phyloP scores from a whole-genome alignment of 139 green algal species.

The Chlorella sorokiniana region DNA sequence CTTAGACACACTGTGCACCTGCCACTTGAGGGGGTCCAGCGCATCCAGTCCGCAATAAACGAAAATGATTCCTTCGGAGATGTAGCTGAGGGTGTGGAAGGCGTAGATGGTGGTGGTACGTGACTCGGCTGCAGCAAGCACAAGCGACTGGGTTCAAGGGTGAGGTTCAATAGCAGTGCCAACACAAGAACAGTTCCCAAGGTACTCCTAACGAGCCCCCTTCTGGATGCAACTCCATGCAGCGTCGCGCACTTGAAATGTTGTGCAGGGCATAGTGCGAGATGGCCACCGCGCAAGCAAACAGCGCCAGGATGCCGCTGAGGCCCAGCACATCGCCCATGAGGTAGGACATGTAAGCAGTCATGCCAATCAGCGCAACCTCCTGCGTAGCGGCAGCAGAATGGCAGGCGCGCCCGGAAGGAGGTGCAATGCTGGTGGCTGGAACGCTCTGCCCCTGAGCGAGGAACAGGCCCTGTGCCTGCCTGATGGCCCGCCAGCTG shows the following conservation, averaged over 20 bases:
- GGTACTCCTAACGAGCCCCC: too few relatives aligned
- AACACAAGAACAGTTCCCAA: too few relatives aligned
- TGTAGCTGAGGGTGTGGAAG: slow-evolving; percentile 67
- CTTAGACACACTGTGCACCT: slow-evolving; percentile 31
- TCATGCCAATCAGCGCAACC: slow-evolving; percentile 66
- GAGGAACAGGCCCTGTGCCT: too few relatives aligned
- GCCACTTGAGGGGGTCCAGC: slow-evolving; percentile 80
- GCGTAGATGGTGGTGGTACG: slow-evolving; percentile 52
- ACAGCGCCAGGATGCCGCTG: slow-evolving; percentile 78
- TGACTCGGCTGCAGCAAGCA: slow-evolving; percentile 24
- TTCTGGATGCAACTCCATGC: slow-evolving; percentile 8
- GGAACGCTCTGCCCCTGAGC: too few relatives aligned
- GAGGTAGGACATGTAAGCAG: slow-evolving; percentile 79
- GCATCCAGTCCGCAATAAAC: slow-evolving; percentile 84
- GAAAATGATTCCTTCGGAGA: slow-evolving; percentile 83
- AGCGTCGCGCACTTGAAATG: slow-evolving; percentile 26
- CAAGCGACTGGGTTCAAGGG: slow-evolving; percentile 11
- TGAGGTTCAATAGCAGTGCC: background rate
- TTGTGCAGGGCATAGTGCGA: slow-evolving; percentile 74
- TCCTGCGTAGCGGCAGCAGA: slow-evolving; percentile 40
- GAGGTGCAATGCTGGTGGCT: too few relatives aligned
- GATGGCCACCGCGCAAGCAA: slow-evolving; percentile 82
- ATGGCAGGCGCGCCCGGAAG: background rate
- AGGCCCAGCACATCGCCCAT: slow-evolving; percentile 69
- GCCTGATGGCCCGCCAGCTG: too few relatives aligned